Percentiles rank a stretch among this genome's conserved stretches.
These are phyloP conservation scores for Pleurotus djamor DNA, from an alignment of 768 basidiomycete species.

Conservation along the genomic window DNA sequence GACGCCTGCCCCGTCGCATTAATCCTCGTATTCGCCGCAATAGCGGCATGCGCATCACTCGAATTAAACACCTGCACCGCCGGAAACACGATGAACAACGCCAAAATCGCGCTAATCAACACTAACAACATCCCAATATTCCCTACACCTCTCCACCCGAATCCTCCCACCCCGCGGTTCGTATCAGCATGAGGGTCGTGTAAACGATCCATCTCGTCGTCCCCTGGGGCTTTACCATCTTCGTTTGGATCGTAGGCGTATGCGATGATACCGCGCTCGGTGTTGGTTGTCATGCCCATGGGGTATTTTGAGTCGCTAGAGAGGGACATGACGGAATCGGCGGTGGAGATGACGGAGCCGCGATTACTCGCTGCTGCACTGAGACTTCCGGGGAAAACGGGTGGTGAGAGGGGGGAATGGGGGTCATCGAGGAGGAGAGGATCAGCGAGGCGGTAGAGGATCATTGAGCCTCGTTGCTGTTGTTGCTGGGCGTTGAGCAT, in stretches of 20 bases:
- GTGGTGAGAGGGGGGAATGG: conserved; percentile 11
- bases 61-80: conserved; percentile 43
- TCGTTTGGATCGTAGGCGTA: conserved; percentile 61
- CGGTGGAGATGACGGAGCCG: conserved; percentile 13
- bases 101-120: conserved; percentile 55
- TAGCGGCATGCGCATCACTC: conserved; percentile 32
- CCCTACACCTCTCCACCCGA: conserved; percentile 33
- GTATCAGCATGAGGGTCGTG: conserved; percentile 43
- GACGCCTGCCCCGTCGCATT: conserved; percentile 66
- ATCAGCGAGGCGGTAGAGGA: conserved; percentile 21
- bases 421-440: conserved; percentile 11
- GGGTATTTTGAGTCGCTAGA: conserved; percentile 8
- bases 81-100: conserved; percentile 78
- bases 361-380: conserved; percentile 3
- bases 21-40: conserved; percentile 56
- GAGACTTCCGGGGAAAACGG: conserved; percentile 8
- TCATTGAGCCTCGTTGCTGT: conserved; percentile 18
- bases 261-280: conserved; percentile 42
- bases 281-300: conserved; percentile 1
- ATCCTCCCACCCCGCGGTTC: conserved; percentile 11
- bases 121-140: conserved; percentile 67
- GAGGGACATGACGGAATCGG: conserved; percentile 12
- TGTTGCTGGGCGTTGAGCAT: neutral
- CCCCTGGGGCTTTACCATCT: conserved; percentile 30
- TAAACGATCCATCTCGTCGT: conserved; percentile 59